phyloP scores from a whole-genome alignment of 192 early-diverging fungal genomes.

The Backusella westeae region DNA sequence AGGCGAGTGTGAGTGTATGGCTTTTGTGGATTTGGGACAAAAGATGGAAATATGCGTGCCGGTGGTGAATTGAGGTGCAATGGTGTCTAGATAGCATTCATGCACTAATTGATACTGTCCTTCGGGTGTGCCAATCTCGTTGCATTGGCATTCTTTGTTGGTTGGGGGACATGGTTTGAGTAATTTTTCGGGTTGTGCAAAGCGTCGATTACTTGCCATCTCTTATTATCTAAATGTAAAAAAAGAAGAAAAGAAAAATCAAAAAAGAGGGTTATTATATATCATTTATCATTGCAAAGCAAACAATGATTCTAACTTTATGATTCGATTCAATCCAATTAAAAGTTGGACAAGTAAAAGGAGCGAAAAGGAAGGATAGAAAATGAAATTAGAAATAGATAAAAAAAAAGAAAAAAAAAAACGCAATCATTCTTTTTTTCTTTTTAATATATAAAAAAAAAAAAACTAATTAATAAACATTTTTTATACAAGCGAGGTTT shows the following conservation, averaged over 20 bases:
- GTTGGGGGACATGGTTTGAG: not conserved
- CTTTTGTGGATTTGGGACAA: not conserved
- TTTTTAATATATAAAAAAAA: not conserved
- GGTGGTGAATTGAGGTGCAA: conserved; percentile 6
- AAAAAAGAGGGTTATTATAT: not conserved
- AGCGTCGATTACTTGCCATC: not conserved
- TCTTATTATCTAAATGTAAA: not conserved
- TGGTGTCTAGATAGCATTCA: not conserved
- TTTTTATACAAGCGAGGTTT: not conserved
- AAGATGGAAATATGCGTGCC: not conserved
- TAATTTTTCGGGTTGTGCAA: not conserved
- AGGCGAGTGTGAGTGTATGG: not conserved
- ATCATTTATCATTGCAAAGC: not conserved
- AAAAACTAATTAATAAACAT: not conserved
- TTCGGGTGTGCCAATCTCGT: not conserved
- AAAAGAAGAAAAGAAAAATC: not conserved
- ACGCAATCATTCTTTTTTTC: not conserved
- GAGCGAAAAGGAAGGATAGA: not conserved
- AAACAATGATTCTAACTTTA: not conserved
- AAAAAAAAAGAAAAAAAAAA: not conserved
- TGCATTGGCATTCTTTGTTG: conserved; percentile 1
- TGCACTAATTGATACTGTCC: not conserved
- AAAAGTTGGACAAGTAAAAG: not conserved
- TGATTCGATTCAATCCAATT: not conserved
- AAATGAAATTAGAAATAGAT: not conserved